phyloP scores from a whole-genome alignment of 768 basidiomycete species.

The Boletus speciosus region DNA sequence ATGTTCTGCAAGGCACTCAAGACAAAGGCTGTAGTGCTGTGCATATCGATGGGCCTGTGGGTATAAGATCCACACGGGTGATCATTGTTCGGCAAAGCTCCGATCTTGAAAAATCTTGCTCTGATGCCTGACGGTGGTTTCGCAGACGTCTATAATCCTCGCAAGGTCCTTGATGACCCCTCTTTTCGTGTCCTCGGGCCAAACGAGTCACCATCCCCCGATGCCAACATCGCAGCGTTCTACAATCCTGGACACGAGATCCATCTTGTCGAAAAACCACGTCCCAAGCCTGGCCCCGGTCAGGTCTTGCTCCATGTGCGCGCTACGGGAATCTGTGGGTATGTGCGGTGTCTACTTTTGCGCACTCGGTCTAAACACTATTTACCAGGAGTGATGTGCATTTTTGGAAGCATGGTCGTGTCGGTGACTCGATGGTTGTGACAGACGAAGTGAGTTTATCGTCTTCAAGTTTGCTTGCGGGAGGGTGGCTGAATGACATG shows the following conservation, averaged over 20 bases:
- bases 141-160: conserved; percentile 50
- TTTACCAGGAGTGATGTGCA: conserved; percentile 61
- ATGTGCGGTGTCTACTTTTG: conserved; percentile 16
- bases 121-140: conserved; percentile 24
- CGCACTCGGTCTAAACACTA: not conserved
- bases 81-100: not conserved
- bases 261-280: conserved; percentile 64
- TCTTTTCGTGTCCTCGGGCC: conserved; percentile 49
- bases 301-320: conserved; percentile 65
- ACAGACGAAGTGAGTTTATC: conserved; percentile 50
- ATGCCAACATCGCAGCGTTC: conserved; percentile 59
- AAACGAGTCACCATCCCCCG: conserved; percentile 46
- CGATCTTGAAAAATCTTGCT: not conserved
- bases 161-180: conserved; percentile 53
- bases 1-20: not conserved
- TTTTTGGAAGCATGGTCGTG: conserved; percentile 68
- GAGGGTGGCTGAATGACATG: not conserved
- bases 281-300: conserved; percentile 56
- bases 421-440: conserved; percentile 69
- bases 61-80: not conserved
- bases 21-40: not conserved
- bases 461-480: not conserved
- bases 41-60: not conserved
- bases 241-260: conserved; percentile 63
- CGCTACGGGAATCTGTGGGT: conserved; percentile 71